These are phyloP conservation scores for Moricandia moricandioides DNA, from an alignment of 345 rosid genomes.

Conservation along the genomic window DNA sequence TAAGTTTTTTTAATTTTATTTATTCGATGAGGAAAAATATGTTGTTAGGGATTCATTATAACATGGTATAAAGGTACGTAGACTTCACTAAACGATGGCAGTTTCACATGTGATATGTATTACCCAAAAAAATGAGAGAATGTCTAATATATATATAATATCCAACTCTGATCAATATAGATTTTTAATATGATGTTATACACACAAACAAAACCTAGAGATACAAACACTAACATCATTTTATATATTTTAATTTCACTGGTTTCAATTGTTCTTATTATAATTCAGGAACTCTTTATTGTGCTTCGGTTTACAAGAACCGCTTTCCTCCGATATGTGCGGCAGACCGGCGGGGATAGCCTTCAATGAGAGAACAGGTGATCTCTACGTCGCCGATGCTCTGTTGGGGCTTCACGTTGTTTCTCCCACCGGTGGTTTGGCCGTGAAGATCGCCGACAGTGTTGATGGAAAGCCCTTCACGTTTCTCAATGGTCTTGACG, in stretches of 20 bases:
- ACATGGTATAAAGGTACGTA: not conserved
- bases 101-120: not conserved
- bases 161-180: not conserved
- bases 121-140: not conserved
- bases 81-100: not conserved
- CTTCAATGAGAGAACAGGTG: constrained; percentile 30
- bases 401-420: constrained; percentile 40
- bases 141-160: not conserved
- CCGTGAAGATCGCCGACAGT: constrained; percentile 34
- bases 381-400: constrained; percentile 49
- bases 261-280: not conserved
- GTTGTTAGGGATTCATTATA: not conserved
- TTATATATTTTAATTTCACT: not conserved
- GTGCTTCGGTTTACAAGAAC: constrained; percentile 28
- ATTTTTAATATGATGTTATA: not conserved
- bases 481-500: constrained; percentile 41
- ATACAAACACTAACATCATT: not conserved
- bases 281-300: constrained; percentile 18
- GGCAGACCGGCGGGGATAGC: constrained; percentile 49
- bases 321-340: not conserved
- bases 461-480: constrained; percentile 28
- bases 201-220: not conserved
- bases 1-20: constrained; percentile 2
- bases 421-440: constrained; percentile 42
- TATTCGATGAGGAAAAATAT: not conserved